phyloP scores from a whole-genome alignment of 768 basidiomycete genomes.

The Mrakia hoshinonis region DNA sequence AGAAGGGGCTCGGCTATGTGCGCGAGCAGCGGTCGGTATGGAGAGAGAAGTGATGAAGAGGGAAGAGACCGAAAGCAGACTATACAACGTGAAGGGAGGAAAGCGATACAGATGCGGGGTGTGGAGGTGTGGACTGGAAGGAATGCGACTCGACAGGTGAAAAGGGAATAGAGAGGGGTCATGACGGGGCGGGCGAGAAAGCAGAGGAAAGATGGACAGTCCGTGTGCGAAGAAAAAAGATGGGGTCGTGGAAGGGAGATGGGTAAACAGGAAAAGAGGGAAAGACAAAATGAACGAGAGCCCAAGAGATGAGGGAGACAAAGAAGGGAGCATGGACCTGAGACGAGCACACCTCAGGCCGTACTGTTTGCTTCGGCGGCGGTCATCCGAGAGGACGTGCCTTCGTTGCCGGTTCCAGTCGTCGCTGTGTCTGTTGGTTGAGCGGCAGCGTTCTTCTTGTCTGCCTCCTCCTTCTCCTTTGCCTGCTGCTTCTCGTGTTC shows the following conservation, averaged over 20 bases:
- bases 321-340: not conserved
- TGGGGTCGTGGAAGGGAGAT: not conserved
- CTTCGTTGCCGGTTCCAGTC: not conserved
- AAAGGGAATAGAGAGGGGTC: not conserved
- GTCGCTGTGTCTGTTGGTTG: not conserved
- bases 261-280: not conserved
- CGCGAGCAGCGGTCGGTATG: no score
- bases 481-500: conserved; percentile 87
- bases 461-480: conserved; percentile 59
- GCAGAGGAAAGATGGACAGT: not conserved
- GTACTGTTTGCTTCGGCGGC: not conserved
- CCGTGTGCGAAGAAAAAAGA: not conserved
- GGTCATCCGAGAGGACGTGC: not conserved
- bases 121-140: not conserved
- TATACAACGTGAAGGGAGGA: not conserved
- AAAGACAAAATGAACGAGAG: not conserved
- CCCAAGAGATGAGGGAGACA: not conserved
- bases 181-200: not conserved
- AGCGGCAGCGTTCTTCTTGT: conserved; percentile 37
- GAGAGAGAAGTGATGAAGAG: not conserved
- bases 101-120: not conserved
- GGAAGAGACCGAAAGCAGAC: not conserved
- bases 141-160: not conserved
- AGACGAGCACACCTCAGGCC: no score
- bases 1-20: no score